Base-by-base conservation (phyloP, 2,329 filamentous ascomycete genomes). In the Trichophaea hybrida region DNA sequence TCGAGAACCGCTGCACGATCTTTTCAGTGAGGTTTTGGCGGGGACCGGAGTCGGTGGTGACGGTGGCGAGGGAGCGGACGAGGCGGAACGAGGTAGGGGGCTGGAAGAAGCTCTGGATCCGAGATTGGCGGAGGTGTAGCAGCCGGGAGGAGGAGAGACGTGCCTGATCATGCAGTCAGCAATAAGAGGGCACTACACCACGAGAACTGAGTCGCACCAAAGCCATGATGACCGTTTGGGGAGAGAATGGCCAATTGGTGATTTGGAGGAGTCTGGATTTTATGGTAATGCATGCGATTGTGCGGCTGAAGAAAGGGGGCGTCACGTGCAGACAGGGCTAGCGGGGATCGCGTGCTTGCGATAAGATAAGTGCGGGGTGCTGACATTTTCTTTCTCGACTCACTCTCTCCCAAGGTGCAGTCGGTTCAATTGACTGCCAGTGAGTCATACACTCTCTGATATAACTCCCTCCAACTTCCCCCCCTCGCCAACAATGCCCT, bases 11-110 rank as follows among this genome's bases (percentile, higher is more conserved):
- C 71, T 96, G 90, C 0, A 95, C 84, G 61, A 96, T 95, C 76
- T 95, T 95, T 72, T 96, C 90, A 2, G 87, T 93, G 55, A 95
- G 73, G 2, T 87, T 96, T 73, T 95, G 89, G 0, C 55, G 48
- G n/a, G 55, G 15, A 24, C 49, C 53, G 32, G 59, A 55, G 34
- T 46, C 35, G 33, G 59, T 57, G 15, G 63, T 59, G 48, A 60
- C 59, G 12, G 62, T 55, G 12, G 53, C 53, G 13, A 55, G 53
- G 34, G 12, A 12, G 35, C 53, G 53, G 13, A 44, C 13, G 15
- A 51, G n/a, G 31, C 48, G 48, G 48, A 51, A 51, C n/a, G 48
- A 51, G 34, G 37, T 24, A 10, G 35, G 12, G 37, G 53, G 53
- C 53, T 55, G 53, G 35, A 55, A 35, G 53, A 15, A 55, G 53